Percentiles rank a stretch among this genome's conserved stretches.
phyloP scores from a whole-genome alignment of 1,139 yeast genomes.

The Pneumocystis sp. region DNA sequence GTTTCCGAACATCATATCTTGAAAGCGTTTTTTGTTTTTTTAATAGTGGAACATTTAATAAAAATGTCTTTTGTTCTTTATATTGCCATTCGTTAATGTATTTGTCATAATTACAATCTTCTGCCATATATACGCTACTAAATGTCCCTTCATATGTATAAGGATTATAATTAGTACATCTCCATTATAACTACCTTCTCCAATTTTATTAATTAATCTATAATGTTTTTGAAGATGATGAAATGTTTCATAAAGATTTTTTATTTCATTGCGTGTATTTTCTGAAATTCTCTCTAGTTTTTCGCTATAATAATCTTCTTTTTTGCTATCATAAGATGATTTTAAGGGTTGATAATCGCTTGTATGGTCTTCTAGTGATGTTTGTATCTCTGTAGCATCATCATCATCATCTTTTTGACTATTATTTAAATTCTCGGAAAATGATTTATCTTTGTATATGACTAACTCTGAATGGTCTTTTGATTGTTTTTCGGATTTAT shows the following conservation, averaged over 20 bases:
- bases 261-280: constrained; percentile 53
- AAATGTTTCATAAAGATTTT: constrained; percentile 45
- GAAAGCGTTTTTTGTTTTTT: constrained; percentile 1
- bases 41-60: constrained; percentile 1
- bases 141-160: constrained; percentile 46
- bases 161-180: neutral
- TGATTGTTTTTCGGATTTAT: neutral
- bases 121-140: constrained; percentile 79
- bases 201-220: constrained; percentile 65
- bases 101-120: constrained; percentile 34
- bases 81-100: constrained; percentile 21
- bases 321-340: neutral
- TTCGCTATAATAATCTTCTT: constrained; percentile 11
- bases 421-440: constrained; percentile 6
- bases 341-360: neutral
- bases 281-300: constrained; percentile 4
- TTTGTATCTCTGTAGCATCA: neutral
- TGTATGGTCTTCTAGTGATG: constrained; percentile 14
- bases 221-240: constrained; percentile 47
- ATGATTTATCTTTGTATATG: constrained; percentile 5
- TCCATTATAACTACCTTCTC: constrained; percentile 34
- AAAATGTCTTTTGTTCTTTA: constrained; percentile 4
- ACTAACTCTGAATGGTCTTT: neutral
- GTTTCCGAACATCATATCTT: neutral
- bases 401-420: constrained; percentile 2